phyloP scores from a whole-genome alignment of 176 grass and related monocot genomes.

The Aegilops bicornis region DNA sequence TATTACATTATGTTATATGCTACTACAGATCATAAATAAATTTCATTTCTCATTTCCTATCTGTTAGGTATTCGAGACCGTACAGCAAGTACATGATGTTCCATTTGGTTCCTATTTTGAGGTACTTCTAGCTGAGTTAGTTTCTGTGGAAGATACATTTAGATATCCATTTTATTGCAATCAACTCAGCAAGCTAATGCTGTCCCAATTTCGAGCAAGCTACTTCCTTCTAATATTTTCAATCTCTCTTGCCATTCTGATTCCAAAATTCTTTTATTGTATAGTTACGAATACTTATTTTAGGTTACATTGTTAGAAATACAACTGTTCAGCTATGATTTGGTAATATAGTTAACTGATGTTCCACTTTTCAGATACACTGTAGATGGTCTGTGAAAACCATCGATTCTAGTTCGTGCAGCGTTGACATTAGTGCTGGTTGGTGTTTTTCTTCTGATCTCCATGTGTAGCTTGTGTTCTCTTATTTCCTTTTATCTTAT shows the following conservation, averaged over 20 bases:
- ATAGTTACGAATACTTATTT: too few species aligned
- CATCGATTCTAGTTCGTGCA: constrained; percentile 55
- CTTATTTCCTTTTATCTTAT: background rate
- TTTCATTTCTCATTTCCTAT: constrained; percentile 15
- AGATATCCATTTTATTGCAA: constrained; percentile 6
- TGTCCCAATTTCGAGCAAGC: too few species aligned
- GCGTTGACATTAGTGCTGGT: constrained; percentile 85
- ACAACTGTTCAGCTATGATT: background rate
- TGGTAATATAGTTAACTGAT: background rate
- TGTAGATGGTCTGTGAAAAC: constrained; percentile 84
- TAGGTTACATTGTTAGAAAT: too few species aligned
- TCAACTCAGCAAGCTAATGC: background rate
- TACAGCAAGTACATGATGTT: constrained; percentile 96
- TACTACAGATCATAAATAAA: constrained; percentile 14
- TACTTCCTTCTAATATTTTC: too few species aligned
- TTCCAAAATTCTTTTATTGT: too few species aligned
- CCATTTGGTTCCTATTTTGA: constrained; percentile 97
- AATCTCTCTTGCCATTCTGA: too few species aligned
- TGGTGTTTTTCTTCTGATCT: constrained; percentile 20
- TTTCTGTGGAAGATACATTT: constrained; percentile 15
- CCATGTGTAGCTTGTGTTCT: constrained; percentile 1
- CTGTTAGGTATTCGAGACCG: constrained; percentile 88
- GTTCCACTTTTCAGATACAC: constrained; percentile 72
- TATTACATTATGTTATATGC: constrained; percentile 2
- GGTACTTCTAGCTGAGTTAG: constrained; percentile 40